phyloP scores from a whole-genome alignment of 2,329 filamentous ascomycete genomes.

The Daldinia eschscholtzii region DNA sequence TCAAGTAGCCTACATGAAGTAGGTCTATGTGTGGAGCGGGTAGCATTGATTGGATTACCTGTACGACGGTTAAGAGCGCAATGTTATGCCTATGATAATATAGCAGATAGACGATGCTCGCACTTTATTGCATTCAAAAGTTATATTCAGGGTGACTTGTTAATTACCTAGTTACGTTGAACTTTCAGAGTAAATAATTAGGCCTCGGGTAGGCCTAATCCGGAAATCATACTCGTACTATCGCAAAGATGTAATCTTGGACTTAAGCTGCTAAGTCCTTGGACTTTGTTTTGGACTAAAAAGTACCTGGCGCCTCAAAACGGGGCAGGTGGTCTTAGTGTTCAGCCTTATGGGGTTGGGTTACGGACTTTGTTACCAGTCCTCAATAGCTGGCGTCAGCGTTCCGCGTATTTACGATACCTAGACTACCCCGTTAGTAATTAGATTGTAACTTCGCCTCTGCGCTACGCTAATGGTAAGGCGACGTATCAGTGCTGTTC shows the following conservation, averaged over 20 bases:
- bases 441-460: not conserved
- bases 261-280: not conserved
- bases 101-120: too few species aligned
- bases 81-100: too few species aligned
- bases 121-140: too few species aligned
- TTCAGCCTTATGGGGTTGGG: conserved; percentile 5
- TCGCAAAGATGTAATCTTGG: not conserved
- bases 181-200: too few species aligned
- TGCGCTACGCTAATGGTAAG: not conserved
- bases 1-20: too few species aligned
- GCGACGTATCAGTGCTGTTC: not conserved
- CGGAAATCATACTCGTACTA: too few species aligned
- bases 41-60: too few species aligned
- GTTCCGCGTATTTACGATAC: not conserved
- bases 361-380: not conserved
- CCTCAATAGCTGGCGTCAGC: conserved; percentile 8
- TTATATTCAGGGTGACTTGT: too few species aligned
- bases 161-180: too few species aligned
- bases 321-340: not conserved
- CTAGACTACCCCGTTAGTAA: not conserved
- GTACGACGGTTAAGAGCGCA: too few species aligned
- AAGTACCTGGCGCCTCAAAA: not conserved
- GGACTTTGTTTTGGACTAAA: not conserved
- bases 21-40: too few species aligned
- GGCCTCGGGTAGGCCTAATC: too few species aligned